Conservation (phyloP, 148 eudicot species). For the Rhododendron griersonianum region DNA sequence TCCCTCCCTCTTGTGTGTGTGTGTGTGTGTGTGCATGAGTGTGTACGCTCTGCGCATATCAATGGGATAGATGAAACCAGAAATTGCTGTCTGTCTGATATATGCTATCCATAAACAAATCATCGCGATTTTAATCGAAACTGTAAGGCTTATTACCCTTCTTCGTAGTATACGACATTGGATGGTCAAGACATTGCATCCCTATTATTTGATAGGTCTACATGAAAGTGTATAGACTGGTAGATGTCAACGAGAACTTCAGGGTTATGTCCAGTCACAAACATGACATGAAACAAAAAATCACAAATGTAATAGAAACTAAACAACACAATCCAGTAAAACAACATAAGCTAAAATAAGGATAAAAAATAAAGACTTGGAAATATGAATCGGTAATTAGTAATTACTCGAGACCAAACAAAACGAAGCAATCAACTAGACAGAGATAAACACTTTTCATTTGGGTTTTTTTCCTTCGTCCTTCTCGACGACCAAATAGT, state of each 20-base stretch:
- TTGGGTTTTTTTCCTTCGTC: not conserved
- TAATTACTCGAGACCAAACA: not conserved
- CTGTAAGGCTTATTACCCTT: not conserved
- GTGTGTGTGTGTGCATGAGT: not conserved
- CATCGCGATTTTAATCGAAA: not conserved
- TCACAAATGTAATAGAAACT: not conserved
- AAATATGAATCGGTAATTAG: not conserved
- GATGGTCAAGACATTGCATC: not conserved
- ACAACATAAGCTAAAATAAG: not conserved
- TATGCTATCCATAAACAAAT: not conserved
- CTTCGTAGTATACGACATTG: not conserved
- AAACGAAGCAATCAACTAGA: not conserved
- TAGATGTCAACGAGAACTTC: not conserved
- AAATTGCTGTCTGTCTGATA: not conserved
- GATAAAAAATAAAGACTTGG: not conserved
- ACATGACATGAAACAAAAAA: not conserved
- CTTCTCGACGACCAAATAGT: not conserved
- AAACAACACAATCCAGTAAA: not conserved
- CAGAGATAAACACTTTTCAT: not conserved
- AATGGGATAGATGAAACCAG: not conserved
- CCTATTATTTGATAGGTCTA: not conserved
- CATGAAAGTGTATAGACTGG: not conserved
- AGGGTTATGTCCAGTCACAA: not conserved
- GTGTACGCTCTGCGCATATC: not conserved
- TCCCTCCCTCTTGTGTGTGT: not conserved